Evolutionary conservation across 345 rosid species (phyloP).

Genomic region (Toxicodendron radicans): DNA sequence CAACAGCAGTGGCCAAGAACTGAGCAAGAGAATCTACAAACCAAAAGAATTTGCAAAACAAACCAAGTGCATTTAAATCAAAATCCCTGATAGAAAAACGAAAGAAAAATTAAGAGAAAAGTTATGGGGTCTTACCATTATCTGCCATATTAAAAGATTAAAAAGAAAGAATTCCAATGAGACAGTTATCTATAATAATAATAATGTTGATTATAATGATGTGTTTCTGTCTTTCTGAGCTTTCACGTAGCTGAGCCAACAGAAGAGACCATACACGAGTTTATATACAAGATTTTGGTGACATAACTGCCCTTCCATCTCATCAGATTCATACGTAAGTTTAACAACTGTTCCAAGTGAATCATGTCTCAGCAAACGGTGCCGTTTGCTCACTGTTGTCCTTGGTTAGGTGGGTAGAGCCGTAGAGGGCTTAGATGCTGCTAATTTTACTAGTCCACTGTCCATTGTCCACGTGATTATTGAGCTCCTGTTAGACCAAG

Average conservation of each 20-base stretch:
- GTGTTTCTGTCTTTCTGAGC: background rate
- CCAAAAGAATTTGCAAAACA: background rate
- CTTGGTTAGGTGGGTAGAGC: too few relatives aligned
- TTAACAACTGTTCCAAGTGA: too few relatives aligned
- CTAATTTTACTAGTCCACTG: too few relatives aligned
- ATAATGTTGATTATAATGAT: background rate
- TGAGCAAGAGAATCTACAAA: slow-evolving; percentile 52
- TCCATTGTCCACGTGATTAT: too few relatives aligned
- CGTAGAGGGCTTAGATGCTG: too few relatives aligned
- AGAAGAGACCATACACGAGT: too few relatives aligned
- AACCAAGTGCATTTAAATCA: slow-evolving; percentile 8
- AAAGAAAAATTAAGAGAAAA: background rate
- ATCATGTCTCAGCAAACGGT: too few relatives aligned
- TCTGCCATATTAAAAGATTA: slow-evolving; percentile 43
- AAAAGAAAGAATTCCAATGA: background rate
- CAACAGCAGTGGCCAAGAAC: slow-evolving; percentile 71
- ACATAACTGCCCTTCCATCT: background rate
- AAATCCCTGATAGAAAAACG: slow-evolving; percentile 3
- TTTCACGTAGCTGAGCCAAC: slow-evolving; percentile 12
- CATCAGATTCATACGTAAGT: background rate
- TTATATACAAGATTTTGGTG: background rate
- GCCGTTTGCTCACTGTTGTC: too few relatives aligned
- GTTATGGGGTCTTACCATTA: slow-evolving; percentile 37
- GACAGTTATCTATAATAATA: background rate
- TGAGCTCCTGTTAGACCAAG: too few relatives aligned